phyloP scores from a whole-genome alignment of 1,284 basidiomycete genomes.

The Boletus sp. region DNA sequence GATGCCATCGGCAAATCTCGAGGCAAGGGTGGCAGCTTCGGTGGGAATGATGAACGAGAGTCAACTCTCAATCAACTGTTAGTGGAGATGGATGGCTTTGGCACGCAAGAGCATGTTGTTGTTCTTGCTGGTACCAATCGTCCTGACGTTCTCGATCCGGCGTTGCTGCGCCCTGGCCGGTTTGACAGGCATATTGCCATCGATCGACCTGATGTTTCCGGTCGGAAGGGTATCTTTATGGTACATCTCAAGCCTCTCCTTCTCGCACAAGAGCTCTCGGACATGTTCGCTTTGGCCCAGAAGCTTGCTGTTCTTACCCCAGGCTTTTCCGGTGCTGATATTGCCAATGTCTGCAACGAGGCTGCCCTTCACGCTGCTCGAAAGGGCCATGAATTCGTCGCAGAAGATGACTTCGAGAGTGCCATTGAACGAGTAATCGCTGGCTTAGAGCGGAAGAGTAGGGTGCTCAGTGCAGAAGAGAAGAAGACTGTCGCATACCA shows the following conservation, averaged over 20 bases:
- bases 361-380: conserved; percentile 94
- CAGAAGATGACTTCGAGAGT: conserved; percentile 89
- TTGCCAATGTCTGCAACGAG: conserved; percentile 98
- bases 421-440: conserved; percentile 98
- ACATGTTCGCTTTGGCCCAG: conserved; percentile 68
- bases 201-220: conserved; percentile 91
- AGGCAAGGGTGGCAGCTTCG: conserved; percentile 83
- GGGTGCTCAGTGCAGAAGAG: conserved; percentile 91
- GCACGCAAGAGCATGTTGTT: conserved; percentile 93
- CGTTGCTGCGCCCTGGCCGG: conserved; percentile 93
- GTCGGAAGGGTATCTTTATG: conserved; percentile 90
- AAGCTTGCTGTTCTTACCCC: conserved; percentile 95
- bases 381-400: conserved; percentile 73
- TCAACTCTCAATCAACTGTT: conserved; percentile 96
- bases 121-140: conserved; percentile 96
- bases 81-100: conserved; percentile 99
- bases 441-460: conserved; percentile 92
- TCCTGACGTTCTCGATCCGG: conserved; percentile 92
- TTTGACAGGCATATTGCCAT: conserved; percentile 98
- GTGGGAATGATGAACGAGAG: conserved; percentile 98
- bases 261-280: conserved; percentile 57
- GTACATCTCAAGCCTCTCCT: conserved; percentile 90
- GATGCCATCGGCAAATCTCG: conserved; percentile 98
- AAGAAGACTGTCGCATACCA: conserved; percentile 99
- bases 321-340: conserved; percentile 97